Evolutionary conservation across 768 basidiomycete genomes (phyloP).

Genomic region (Podaxis sp.): DNA sequence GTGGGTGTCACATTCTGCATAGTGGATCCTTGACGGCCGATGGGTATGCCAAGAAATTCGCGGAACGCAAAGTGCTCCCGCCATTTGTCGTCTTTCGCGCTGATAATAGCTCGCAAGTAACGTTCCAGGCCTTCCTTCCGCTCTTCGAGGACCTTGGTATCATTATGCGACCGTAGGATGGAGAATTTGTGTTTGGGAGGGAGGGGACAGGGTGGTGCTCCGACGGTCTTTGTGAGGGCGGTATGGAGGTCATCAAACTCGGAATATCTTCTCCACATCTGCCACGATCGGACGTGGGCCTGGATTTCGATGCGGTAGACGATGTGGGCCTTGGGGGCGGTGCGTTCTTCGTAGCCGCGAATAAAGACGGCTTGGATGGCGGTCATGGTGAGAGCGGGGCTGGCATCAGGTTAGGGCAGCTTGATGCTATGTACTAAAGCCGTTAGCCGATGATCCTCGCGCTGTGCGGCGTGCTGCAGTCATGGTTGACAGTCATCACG

Average conservation of each 20-base stretch:
- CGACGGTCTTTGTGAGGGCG: constrained; percentile 75
- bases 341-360: constrained; percentile 64
- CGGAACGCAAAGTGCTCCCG: constrained; percentile 75
- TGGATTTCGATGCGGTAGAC: constrained; percentile 84
- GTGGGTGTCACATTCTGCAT: constrained; percentile 26
- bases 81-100: constrained; percentile 81
- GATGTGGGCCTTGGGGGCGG: constrained; percentile 70
- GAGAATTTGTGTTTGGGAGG: constrained; percentile 84
- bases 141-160: constrained; percentile 71
- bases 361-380: constrained; percentile 78
- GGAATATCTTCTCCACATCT: constrained; percentile 92
- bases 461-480: background rate
- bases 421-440: constrained; percentile 1
- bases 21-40: constrained; percentile 47
- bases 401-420: constrained; percentile 5
- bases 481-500: background rate
- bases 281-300: constrained; percentile 89
- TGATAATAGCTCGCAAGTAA: constrained; percentile 85
- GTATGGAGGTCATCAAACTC: constrained; percentile 88
- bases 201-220: constrained; percentile 74
- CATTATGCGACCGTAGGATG: constrained; percentile 55
- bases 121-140: constrained; percentile 73
- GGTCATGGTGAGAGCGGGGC: constrained; percentile 43
- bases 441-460: background rate
- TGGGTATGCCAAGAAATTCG: constrained; percentile 84